A percentile compares a stretch with the other conserved stretches of the same genome.
These are phyloP conservation scores for Conringia planisiliqua DNA, from an alignment of 345 rosid genomes.

Conservation along the genomic window DNA sequence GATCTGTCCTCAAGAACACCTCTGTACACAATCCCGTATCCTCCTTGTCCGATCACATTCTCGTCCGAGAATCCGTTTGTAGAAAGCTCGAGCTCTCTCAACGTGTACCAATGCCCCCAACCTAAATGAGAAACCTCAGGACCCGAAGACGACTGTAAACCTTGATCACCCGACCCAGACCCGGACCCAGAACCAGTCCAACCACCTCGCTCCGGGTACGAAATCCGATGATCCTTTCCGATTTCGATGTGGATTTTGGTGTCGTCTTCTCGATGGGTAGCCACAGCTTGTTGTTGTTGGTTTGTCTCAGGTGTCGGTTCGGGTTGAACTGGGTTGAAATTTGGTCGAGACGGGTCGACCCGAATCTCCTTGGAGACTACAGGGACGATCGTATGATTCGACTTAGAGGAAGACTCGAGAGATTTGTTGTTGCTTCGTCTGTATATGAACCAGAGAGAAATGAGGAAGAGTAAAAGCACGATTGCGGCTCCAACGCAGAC, in stretches of 20 bases:
- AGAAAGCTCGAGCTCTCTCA: conserved; percentile 87
- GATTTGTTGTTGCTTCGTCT: conserved; percentile 45
- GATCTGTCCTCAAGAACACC: conserved; percentile 71
- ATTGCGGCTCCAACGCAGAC: conserved; percentile 81
- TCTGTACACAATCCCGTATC: conserved; percentile 88
- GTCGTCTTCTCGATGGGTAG: conserved; percentile 40
- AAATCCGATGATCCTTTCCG: conserved; percentile 80
- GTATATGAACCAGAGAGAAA: conserved; percentile 85
- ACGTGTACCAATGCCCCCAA: conserved; percentile 97
- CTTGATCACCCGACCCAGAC: conserved; percentile 63
- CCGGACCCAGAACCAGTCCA: conserved; percentile 56
- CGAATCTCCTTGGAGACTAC: conserved; percentile 75
- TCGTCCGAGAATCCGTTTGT: conserved; percentile 68
- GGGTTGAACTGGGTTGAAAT: conserved; percentile 37
- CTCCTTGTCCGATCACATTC: conserved; percentile 96
- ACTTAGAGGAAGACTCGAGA: conserved; percentile 24
- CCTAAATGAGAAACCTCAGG: conserved; percentile 97
- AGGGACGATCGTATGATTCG: conserved; percentile 50
- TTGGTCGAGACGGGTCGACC: conserved; percentile 46
- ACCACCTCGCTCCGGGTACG: conserved; percentile 64
- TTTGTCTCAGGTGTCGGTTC: conserved; percentile 49
- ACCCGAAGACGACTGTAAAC: conserved; percentile 34
- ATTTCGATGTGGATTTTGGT: conserved; percentile 74
- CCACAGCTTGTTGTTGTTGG: conserved; percentile 25
- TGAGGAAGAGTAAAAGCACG: conserved; percentile 70